Base-by-base conservation (phyloP, 2,329 filamentous ascomycete species). In the Xylaria sp. region DNA sequence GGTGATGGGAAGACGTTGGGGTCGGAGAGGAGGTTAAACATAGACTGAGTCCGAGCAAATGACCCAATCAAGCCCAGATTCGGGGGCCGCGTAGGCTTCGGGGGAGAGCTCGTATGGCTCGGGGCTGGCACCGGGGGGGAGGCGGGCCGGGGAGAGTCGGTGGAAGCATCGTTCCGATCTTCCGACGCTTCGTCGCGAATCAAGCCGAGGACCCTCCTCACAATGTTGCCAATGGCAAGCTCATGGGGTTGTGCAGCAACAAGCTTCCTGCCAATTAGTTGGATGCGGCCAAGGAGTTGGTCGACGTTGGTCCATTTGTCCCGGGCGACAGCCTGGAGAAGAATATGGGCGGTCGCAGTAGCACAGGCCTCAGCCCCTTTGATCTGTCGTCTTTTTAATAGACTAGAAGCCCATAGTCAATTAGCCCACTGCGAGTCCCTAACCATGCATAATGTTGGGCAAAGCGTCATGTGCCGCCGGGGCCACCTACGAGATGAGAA, bases 151-250 rank as follows among this genome's bases (percentile, higher is more conserved):
- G 84, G 84, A 9, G 86, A 84, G 72, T 92, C 90, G 77, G 87
- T 90, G 39, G 79, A 79, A 61, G 73, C 80, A 65, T 90, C 89
- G 67, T 92, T 92, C 65, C 90, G 84, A 72, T 93, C 91, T 74
- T 96, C 93, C 73, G 92, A 90, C 44, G 92, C 92, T 75, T 98
- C 94, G 76, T 97, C 94, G 58, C 96, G 89, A 71, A 99, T 96
- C 70, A 99, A 85, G 49, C 94, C 92, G 42, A 99, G 83, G 2
- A 98, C 92, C 69, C 96, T 90, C 67, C 94, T 89, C 53, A 97
- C 93, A 72, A 99, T 94, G 76, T 99, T 99, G 59, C 94, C 95
- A 50, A 97, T 93, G 5, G 94, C 93, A 73, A 97, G 90, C 81
- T 98, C 96, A 67, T 91, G 88, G 17, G 95, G 95, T 74, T 97